Percentiles rank a stretch among this genome's conserved stretches.
Conservation (phyloP, 2,329 filamentous ascomycete genomes). For the Penicillium italicum region DNA sequence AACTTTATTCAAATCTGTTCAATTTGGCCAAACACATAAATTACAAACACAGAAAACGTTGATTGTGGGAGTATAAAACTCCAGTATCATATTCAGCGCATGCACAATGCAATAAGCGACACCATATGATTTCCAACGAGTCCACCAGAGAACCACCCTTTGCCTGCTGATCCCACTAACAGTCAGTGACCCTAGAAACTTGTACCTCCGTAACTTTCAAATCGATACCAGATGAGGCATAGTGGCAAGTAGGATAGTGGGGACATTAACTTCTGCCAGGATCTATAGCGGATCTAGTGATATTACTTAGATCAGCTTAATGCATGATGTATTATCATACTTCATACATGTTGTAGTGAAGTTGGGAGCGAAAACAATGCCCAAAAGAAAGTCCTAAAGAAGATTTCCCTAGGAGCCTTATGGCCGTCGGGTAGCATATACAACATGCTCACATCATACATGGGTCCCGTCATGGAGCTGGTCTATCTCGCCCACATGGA, state of each 20-base stretch:
- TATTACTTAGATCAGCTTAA: slow-evolving; percentile 10
- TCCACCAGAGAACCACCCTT: neutral
- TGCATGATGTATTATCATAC: neutral
- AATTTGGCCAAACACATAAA: neutral
- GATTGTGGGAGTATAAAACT: neutral
- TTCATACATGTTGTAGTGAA: no score
- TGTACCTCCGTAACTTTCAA: slow-evolving; percentile 1
- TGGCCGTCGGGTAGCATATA: no score
- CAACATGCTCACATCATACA: no score
- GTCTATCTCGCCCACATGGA: slow-evolving; percentile 19
- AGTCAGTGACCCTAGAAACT: neutral
- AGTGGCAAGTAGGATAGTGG: slow-evolving; percentile 9
- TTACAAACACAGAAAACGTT: neutral
- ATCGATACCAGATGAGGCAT: slow-evolving; percentile 5
- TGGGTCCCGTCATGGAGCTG: neutral
- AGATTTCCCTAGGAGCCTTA: neutral
- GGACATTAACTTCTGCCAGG: slow-evolving; percentile 11
- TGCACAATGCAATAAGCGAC: neutral
- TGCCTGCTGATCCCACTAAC: neutral
- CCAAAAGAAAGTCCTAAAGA: neutral
- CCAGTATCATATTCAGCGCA: slow-evolving; percentile 2
- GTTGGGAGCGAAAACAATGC: neutral
- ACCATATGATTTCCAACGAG: neutral
- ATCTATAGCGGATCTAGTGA: slow-evolving; percentile 13
- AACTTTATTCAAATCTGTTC: neutral